Conservation (phyloP, 345 rosid species). For the Ailanthus altissimus region DNA sequence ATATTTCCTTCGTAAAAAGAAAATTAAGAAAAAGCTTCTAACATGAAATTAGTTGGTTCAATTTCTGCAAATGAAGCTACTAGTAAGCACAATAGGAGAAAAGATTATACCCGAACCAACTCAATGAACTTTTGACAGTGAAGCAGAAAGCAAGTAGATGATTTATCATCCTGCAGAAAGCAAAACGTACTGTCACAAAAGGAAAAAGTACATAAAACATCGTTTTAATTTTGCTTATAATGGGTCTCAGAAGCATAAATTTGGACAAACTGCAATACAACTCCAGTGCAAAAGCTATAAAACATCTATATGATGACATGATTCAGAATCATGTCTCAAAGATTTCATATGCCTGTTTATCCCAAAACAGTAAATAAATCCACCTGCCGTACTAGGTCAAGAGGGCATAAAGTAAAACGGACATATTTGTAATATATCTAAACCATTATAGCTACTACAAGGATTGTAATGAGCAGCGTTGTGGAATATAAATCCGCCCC, state of each 20-base stretch:
- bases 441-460: background rate
- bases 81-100: conserved; percentile 14
- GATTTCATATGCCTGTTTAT: background rate
- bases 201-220: too few relatives aligned
- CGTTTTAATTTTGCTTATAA: background rate
- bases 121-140: conserved; percentile 91
- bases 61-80: conserved; percentile 5
- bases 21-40: background rate
- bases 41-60: background rate
- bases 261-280: background rate
- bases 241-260: background rate
- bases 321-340: conserved; percentile 7
- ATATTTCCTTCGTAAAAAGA: background rate
- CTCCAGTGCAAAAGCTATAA: background rate
- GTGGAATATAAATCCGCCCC: background rate
- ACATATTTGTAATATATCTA: too few relatives aligned
- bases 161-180: conserved; percentile 78
- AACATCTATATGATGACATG: background rate
- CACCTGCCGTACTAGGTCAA: background rate
- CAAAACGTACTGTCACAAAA: conserved; percentile 26
- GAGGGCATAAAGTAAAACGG: background rate
- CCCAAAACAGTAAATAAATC: background rate
- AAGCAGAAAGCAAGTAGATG: conserved; percentile 81
- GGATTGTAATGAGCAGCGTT: background rate
- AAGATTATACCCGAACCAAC: conserved; percentile 72